Base-by-base conservation (phyloP, 108 stramenopile genomes). In the Cylindrotheca fusiformis region DNA sequence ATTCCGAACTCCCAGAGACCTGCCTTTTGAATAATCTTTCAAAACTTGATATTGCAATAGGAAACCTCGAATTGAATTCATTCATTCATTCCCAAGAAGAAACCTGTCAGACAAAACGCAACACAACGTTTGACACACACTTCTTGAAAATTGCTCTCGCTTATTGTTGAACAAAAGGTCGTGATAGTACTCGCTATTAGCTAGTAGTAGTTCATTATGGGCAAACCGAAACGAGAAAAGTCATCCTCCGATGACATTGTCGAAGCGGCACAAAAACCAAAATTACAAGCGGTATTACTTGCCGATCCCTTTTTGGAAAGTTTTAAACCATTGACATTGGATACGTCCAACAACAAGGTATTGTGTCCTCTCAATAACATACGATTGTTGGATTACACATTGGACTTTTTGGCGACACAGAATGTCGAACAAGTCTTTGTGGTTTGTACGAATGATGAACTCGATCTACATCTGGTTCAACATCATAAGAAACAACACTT, bases 281-380 rank as follows among this genome's bases (percentile, higher is more conserved):
- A 71, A 47, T 81, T 97, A 5, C 97, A 97, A 78, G 97, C 97
- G 4, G 94, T 97, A 17, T 55, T 97, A 25, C 63, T 97, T 21
- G 94, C 95, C 12, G 95, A 96, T 62, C 74, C 84, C 50, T 93
- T 96, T 54, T 63, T 83, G 21, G 14, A 41, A 41, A 79, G 85
- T 23, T 95, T 95, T 70, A 84, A 91, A 52, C 96, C 96, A 30
- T 69, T 62, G 10, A 58, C 67, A 17, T 31, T 77, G 19, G 76
- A 77, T 60, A 56, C 44, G 22, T 60, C 80, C 48, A 14, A 14
- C 36, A 6, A 6, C 14, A 88, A 93, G 58, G 78, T 91, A 17
- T 65, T 99, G 22, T 94, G 96, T 47, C 96, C 96, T 2, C 78
- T 99, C 52, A 96, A 96, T 65, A 97, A 97, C 72, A 85, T 97